These are phyloP conservation scores for Suhomyces pyralidae DNA, from an alignment of 805 yeast genomes.

Conservation along the genomic window DNA sequence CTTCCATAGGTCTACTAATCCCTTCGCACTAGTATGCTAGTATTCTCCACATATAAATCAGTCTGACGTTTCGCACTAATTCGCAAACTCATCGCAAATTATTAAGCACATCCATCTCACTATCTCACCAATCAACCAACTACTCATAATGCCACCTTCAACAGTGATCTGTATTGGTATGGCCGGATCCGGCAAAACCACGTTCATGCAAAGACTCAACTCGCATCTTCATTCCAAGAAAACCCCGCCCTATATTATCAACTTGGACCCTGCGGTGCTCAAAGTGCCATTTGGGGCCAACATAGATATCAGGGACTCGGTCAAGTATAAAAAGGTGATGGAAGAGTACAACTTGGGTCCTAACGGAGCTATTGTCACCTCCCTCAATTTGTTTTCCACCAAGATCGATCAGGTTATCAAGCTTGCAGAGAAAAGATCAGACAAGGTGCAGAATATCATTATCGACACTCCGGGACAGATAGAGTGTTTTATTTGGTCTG, in stretches of 20 bases:
- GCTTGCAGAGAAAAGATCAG: constrained; percentile 75
- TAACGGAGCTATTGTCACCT: constrained; percentile 96
- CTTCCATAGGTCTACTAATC: too few relatives aligned
- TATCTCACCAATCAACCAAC: background rate
- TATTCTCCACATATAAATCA: background rate
- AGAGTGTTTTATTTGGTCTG: constrained; percentile 98
- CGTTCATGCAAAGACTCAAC: constrained; percentile 92
- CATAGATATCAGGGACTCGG: constrained; percentile 94
- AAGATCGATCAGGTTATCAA: constrained; percentile 93
- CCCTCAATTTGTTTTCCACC: constrained; percentile 86
- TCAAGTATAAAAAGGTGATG: constrained; percentile 95
- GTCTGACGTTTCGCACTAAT: background rate
- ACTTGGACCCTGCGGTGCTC: constrained; percentile 93
- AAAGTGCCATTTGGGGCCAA: constrained; percentile 93
- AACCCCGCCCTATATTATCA: constrained; percentile 84
- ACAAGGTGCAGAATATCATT: constrained; percentile 60
- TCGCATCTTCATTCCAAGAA: constrained; percentile 76
- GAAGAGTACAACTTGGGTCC: constrained; percentile 94
- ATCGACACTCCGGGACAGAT: constrained; percentile 99
- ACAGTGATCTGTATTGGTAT: constrained; percentile 49
- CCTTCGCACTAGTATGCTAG: too few relatives aligned
- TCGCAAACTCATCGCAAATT: constrained; percentile 1
- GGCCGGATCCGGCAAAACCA: constrained; percentile 88
- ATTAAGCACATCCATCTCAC: background rate
- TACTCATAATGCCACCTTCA: constrained; percentile 28